phyloP scores from a whole-genome alignment of 129 eudicot genomes.

The Glebionis coronaria region DNA sequence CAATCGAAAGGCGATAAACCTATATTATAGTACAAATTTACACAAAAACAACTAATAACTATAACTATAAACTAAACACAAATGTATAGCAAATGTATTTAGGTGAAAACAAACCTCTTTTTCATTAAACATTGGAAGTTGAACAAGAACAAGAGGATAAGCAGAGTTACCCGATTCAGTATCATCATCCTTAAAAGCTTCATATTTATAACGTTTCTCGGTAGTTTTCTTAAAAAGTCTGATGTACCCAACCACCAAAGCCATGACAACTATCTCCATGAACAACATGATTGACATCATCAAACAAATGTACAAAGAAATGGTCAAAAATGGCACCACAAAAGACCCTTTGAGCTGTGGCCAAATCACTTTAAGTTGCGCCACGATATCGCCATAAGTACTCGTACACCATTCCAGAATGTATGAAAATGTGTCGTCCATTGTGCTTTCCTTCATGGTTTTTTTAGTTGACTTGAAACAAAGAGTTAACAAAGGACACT shows the following conservation, averaged over 20 bases:
- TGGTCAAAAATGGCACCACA: slow-evolving; percentile 28
- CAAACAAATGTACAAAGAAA: slow-evolving; percentile 27
- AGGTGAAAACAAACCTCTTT: slow-evolving; percentile 32
- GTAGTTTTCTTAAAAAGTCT: slow-evolving; percentile 27
- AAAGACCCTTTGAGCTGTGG: slow-evolving; percentile 25
- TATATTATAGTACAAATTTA: slow-evolving; percentile 20
- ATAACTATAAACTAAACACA: not conserved
- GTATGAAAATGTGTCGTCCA: too few relatives aligned
- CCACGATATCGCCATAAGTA: not conserved
- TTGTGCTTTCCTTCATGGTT: too few relatives aligned
- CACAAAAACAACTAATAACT: not conserved
- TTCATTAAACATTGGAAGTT: slow-evolving; percentile 49
- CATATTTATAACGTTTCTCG: slow-evolving; percentile 34
- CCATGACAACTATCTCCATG: slow-evolving; percentile 41
- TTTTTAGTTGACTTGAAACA: too few relatives aligned
- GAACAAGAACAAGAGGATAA: slow-evolving; percentile 38
- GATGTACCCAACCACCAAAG: slow-evolving; percentile 27
- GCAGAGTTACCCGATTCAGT: slow-evolving; percentile 33
- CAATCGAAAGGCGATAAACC: slow-evolving; percentile 75
- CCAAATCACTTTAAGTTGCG: slow-evolving; percentile 17
- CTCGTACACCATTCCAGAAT: too few relatives aligned
- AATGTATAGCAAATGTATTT: not conserved
- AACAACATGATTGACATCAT: slow-evolving; percentile 44
- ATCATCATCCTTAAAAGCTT: slow-evolving; percentile 38
- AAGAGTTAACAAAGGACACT: too few relatives aligned